phyloP scores from a whole-genome alignment of 2,329 filamentous ascomycete species.

The Teratosphaeria gauchensis region DNA sequence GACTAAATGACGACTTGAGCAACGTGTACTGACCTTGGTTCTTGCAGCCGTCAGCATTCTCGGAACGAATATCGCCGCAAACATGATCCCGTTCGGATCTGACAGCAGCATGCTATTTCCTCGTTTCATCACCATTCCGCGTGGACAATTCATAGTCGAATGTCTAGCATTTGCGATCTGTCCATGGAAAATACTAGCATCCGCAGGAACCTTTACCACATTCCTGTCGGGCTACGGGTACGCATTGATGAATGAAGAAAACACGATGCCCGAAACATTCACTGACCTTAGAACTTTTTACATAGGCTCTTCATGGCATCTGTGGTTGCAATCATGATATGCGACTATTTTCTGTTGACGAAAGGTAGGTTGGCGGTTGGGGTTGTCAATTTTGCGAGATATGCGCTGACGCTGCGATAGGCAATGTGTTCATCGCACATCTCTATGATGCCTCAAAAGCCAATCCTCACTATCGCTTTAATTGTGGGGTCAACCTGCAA shows the following conservation, averaged over 20 bases:
- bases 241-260: not conserved
- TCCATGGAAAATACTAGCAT: constrained; percentile 56
- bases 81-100: constrained; percentile 28
- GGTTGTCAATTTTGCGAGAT: no score
- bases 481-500: constrained; percentile 47
- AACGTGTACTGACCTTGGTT: constrained; percentile 12
- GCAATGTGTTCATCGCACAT: constrained; percentile 15
- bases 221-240: constrained; percentile 51
- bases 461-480: constrained; percentile 43
- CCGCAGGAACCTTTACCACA: constrained; percentile 46
- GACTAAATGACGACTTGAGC: not conserved
- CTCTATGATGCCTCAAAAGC: constrained; percentile 40
- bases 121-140: constrained; percentile 37
- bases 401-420: not conserved
- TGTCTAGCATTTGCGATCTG: constrained; percentile 47
- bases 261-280: not conserved
- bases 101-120: constrained; percentile 35
- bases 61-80: constrained; percentile 30
- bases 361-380: constrained; percentile 22
- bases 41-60: constrained; percentile 21
- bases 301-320: constrained; percentile 49
- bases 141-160: constrained; percentile 26
- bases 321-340: constrained; percentile 51
- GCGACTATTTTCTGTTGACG: constrained; percentile 49
- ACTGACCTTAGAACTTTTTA: not conserved